Evolutionary conservation across 495 filamentous ascomycete genomes (phyloP), one percentile per base, ranked within the genome.

Genomic region (Lophiostoma macrostomum): DNA sequence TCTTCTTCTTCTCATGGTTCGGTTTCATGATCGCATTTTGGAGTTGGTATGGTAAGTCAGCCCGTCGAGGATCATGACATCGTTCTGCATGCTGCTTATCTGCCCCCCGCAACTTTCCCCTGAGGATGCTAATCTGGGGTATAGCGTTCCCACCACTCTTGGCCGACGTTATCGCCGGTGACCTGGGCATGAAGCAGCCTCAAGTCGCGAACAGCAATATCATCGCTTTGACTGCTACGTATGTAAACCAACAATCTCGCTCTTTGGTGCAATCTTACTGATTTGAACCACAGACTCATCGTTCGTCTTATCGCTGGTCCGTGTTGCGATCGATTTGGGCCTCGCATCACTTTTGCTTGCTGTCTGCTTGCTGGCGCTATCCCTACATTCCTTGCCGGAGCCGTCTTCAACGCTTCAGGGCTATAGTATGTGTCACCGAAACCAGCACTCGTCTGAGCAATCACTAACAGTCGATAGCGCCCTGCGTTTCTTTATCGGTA

Each of bases 11-110:
- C 72, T 88, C 90, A 0, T 96, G 91, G 85, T 79, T 89, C 40
- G 91, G 91, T 7, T 97, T 97, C 73, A 88, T 96, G 83, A 81
- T 96, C 50, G 89, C 90, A 18, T 97, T 97, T 74, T 86, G 89
- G 71, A 91, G 88, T 2, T 97, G 91, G 86, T 88, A 83, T 66
- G 66, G 51, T 60, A 37, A 39, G 56, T 48, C 13, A 18, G 18
- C n/a, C 29, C 27, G 4, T 3, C 27, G 5, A 16, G 25, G 16
- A 40, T 5, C 38, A 55, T 60, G 50, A 54, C 51, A 39, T 39
- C 42, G 31, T 23, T 32, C 1, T 55, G 56, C 50, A 54, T 37
- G 12, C 23, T 13, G 25, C 51, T 60, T 57, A 49, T 60, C 50
- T 54, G 25, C 24, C 36, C 36, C 12, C 20, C 20, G 38, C 1